Evolutionary conservation across 202 grass and related monocot genomes (phyloP).

Genomic region (Schoenoplectus tabernaemontani): DNA sequence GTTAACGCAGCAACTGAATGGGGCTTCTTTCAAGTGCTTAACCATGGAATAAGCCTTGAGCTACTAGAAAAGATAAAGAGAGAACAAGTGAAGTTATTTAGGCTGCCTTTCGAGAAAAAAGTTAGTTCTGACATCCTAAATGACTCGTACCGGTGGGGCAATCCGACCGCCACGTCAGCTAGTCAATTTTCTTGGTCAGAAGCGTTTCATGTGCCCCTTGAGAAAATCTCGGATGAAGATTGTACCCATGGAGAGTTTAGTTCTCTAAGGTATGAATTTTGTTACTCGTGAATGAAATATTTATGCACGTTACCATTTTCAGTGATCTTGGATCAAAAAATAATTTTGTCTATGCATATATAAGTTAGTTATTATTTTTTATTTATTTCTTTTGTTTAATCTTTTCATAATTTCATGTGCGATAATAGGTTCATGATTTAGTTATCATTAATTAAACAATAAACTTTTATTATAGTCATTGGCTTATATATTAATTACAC

Average conservation of each 20-base stretch:
- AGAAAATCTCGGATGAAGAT: slow-evolving; percentile 31
- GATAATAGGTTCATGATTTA: neutral
- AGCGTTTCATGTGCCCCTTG: slow-evolving; percentile 78
- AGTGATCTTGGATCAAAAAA: neutral
- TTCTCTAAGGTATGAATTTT: slow-evolving; percentile 33
- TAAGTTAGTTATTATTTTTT: neutral
- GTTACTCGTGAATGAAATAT: neutral
- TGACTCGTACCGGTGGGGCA: slow-evolving; percentile 74
- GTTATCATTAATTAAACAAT: neutral
- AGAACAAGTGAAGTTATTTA: slow-evolving; percentile 61
- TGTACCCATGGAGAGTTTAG: slow-evolving; percentile 41
- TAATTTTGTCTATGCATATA: neutral
- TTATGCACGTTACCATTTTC: neutral
- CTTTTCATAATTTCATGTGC: neutral
- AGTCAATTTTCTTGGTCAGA: slow-evolving; percentile 90
- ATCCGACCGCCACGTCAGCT: slow-evolving; percentile 49
- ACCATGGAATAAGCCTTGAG: slow-evolving; percentile 42
- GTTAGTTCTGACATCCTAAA: slow-evolving; percentile 34
- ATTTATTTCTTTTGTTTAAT: neutral
- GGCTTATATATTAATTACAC: neutral
- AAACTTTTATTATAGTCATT: neutral
- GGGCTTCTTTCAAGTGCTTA: slow-evolving; percentile 88
- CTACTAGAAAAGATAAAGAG: slow-evolving; percentile 42
- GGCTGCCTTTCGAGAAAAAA: slow-evolving; percentile 57
- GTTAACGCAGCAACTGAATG: slow-evolving; percentile 52